Percentiles rank a stretch among this genome's conserved stretches.
Conservation (phyloP, 2,329 filamentous ascomycete species). For the Escovopsis sp. region DNA sequence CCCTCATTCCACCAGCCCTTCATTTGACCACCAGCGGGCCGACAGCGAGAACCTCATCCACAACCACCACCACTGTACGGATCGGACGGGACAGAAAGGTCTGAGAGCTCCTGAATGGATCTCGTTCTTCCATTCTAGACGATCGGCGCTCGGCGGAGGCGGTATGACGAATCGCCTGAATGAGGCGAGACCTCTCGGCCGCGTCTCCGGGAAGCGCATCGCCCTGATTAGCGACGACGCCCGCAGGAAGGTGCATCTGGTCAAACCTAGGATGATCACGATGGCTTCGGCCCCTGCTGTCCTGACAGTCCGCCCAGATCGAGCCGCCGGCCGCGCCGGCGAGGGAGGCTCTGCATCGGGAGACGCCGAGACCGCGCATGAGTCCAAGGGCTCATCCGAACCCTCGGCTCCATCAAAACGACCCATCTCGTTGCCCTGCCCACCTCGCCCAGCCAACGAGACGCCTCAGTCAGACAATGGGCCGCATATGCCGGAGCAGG, state of each 20-base stretch:
- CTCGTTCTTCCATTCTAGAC: conserved; percentile 40
- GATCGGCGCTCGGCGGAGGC: conserved; percentile 13
- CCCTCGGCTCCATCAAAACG: conserved; percentile 31
- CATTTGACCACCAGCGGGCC: conserved; percentile 19
- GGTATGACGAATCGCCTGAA: conserved; percentile 11
- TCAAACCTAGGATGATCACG: conserved; percentile 23
- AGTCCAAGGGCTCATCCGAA: conserved; percentile 20
- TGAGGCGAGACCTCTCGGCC: conserved; percentile 13
- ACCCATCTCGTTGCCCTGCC: conserved; percentile 44
- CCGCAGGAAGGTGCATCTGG: conserved; percentile 15
- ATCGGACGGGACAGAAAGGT: conserved; percentile 8
- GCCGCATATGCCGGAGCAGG: conserved; percentile 38
- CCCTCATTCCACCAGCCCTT: conserved; percentile 14
- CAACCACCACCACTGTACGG: conserved; percentile 13
- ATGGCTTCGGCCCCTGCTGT: conserved; percentile 9
- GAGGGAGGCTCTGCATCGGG: background rate
- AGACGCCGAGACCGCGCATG: too few relatives aligned
- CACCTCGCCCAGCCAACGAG: conserved; percentile 36
- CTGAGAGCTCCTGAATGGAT: conserved; percentile 24
- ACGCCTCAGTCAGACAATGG: conserved; percentile 38
- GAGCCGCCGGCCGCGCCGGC: conserved; percentile 6
- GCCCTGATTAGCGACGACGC: conserved; percentile 9
- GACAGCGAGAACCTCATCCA: conserved; percentile 12
- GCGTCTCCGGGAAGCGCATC: conserved; percentile 15
- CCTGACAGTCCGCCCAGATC: conserved; percentile 11